phyloP scores from a whole-genome alignment of 371 early-diverging fungal species.

The Capillidium heterosporum region DNA sequence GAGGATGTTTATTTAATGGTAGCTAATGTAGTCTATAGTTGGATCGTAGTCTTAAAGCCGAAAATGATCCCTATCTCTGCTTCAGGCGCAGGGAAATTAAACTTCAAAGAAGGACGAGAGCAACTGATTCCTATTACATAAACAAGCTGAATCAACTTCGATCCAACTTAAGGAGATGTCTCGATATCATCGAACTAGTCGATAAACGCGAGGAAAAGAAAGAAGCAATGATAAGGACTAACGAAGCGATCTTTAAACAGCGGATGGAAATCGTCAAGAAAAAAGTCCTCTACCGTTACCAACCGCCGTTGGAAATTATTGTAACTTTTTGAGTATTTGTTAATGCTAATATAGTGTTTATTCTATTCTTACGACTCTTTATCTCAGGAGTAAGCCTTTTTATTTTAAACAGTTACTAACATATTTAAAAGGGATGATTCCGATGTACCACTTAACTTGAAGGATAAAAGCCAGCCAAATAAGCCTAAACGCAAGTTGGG shows the following conservation, averaged over 20 bases:
- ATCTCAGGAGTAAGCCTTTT: too few relatives aligned
- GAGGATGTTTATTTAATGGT: neutral
- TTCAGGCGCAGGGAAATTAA: conserved; percentile 88
- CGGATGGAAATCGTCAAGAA: neutral
- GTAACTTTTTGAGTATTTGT: too few relatives aligned
- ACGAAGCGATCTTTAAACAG: neutral
- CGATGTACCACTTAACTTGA: too few relatives aligned
- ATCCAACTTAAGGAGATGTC: conserved; percentile 32
- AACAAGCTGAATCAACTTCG: conserved; percentile 69
- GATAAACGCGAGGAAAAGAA: neutral
- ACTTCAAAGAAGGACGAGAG: conserved; percentile 67
- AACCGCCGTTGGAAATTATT: too few relatives aligned
- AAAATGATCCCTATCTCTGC: conserved; percentile 88
- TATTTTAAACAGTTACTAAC: too few relatives aligned
- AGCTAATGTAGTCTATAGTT: conserved; percentile 11
- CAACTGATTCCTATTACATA: conserved; percentile 69
- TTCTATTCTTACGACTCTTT: too few relatives aligned
- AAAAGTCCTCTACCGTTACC: neutral
- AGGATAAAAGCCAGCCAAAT: too few relatives aligned
- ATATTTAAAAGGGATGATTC: too few relatives aligned
- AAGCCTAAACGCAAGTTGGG: too few relatives aligned
- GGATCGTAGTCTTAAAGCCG: conserved; percentile 47
- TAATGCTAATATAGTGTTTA: too few relatives aligned
- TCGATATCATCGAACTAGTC: neutral
- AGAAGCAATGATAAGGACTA: neutral